These are phyloP conservation scores for Diutina pseudorugosa DNA, from an alignment of 1,139 yeast species.

Conservation along the genomic window DNA sequence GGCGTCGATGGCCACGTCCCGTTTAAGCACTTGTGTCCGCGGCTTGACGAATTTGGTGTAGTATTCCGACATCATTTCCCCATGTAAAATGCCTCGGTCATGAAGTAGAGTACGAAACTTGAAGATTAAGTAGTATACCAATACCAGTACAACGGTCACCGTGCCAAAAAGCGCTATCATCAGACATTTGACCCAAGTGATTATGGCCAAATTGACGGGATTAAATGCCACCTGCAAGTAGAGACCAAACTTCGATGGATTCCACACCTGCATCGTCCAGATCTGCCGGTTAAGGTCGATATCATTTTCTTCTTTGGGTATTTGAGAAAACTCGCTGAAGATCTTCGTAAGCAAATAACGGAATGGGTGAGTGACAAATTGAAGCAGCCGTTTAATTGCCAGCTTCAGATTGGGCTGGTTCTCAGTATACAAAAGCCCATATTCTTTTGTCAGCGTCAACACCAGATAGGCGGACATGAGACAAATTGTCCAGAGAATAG, in stretches of 20 bases:
- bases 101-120: neutral
- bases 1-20: slow-evolving; percentile 4
- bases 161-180: neutral
- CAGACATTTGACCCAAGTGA: slow-evolving; percentile 2
- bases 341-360: neutral
- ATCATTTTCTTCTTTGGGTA: neutral
- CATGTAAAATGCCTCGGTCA: neutral
- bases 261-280: slow-evolving; percentile 1
- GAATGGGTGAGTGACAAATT: neutral
- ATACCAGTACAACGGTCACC: neutral
- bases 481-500: neutral
- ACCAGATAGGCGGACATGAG: neutral
- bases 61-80: neutral
- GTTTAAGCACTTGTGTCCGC: neutral
- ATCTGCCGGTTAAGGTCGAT: neutral
- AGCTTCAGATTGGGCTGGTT: neutral
- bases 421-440: neutral
- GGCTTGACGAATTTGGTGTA: neutral
- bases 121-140: neutral
- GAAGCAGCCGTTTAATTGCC: neutral
- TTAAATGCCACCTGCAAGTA: neutral
- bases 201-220: neutral
- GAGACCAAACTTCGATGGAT: neutral
- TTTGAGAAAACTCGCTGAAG: neutral
- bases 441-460: neutral